phyloP scores from a whole-genome alignment of 805 yeast genomes.

The Candida parachauliodes region DNA sequence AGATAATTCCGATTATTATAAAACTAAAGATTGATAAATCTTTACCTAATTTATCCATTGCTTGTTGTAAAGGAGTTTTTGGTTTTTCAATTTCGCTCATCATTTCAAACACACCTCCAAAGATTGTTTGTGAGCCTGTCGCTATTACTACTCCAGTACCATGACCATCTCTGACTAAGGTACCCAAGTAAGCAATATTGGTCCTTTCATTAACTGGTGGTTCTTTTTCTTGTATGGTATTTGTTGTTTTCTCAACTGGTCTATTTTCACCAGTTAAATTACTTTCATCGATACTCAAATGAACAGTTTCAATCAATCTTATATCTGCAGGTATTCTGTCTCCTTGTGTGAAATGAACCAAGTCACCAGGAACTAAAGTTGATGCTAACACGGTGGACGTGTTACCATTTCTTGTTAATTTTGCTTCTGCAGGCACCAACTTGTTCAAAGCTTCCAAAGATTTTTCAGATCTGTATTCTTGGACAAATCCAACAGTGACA shows the following conservation, averaged over 20 bases:
- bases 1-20: slow-evolving; percentile 85
- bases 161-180: slow-evolving; percentile 92
- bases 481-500: slow-evolving; percentile 95
- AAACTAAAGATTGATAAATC: slow-evolving; percentile 84
- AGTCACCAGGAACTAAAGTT: slow-evolving; percentile 90
- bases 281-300: slow-evolving; percentile 85
- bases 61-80: slow-evolving; percentile 90
- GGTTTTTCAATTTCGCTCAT: slow-evolving; percentile 95
- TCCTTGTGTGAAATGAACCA: slow-evolving; percentile 86
- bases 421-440: slow-evolving; percentile 95
- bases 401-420: slow-evolving; percentile 77
- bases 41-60: slow-evolving; percentile 94
- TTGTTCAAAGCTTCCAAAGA: slow-evolving; percentile 89
- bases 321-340: slow-evolving; percentile 97
- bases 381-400: slow-evolving; percentile 83
- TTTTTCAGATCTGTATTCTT: slow-evolving; percentile 93
- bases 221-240: slow-evolving; percentile 31
- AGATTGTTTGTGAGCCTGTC: slow-evolving; percentile 85
- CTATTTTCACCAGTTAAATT: slow-evolving; percentile 93
- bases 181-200: slow-evolving; percentile 93
- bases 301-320: slow-evolving; percentile 73
- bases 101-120: slow-evolving; percentile 94
- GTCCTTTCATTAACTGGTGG: slow-evolving; percentile 65
- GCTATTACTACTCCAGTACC: slow-evolving; percentile 93
- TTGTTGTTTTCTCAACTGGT: slow-evolving; percentile 69